These are phyloP conservation scores for Hydnomerulius pinastri DNA, from an alignment of 768 basidiomycete genomes.

Conservation along the genomic window DNA sequence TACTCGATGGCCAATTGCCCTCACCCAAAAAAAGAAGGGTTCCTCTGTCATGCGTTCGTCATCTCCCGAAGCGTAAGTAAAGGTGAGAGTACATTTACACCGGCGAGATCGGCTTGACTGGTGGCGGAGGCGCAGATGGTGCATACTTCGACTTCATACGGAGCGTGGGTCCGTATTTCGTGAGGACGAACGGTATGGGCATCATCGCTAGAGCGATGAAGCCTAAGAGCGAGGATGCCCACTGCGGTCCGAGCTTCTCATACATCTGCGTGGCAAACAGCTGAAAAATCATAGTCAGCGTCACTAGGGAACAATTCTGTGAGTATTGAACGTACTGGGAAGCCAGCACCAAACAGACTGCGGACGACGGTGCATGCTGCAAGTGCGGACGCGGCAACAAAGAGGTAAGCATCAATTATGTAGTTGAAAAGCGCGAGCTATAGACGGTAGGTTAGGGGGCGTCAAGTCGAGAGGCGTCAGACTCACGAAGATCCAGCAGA, in stretches of 20 bases:
- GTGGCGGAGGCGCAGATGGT: slow-evolving; percentile 25
- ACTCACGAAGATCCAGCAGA: slow-evolving; percentile 57
- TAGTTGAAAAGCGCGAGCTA: slow-evolving; percentile 61
- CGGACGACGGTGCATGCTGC: slow-evolving; percentile 55
- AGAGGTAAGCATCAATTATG: slow-evolving; percentile 60
- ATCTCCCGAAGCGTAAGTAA: background rate
- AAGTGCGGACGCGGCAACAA: slow-evolving; percentile 57
- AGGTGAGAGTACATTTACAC: slow-evolving; percentile 2
- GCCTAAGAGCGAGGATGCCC: slow-evolving; percentile 62
- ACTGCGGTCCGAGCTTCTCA: slow-evolving; percentile 45
- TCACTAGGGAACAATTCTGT: background rate
- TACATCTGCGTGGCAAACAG: slow-evolving; percentile 63
- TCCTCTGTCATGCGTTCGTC: no score
- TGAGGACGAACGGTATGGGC: slow-evolving; percentile 52
- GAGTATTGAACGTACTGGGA: slow-evolving; percentile 32
- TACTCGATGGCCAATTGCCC: no score
- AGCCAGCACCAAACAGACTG: slow-evolving; percentile 53
- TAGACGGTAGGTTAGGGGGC: background rate
- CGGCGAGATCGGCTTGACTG: slow-evolving; percentile 9
- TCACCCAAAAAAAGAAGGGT: no score
- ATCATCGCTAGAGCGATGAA: slow-evolving; percentile 51
- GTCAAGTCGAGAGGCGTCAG: background rate
- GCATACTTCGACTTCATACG: slow-evolving; percentile 46
- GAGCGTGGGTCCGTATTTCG: slow-evolving; percentile 45
- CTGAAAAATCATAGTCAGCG: slow-evolving; percentile 16